A percentile compares a stretch with the other conserved stretches of the same genome.
Conservation (phyloP, 1,139 yeast genomes). For the Suhomyces terraborum region DNA sequence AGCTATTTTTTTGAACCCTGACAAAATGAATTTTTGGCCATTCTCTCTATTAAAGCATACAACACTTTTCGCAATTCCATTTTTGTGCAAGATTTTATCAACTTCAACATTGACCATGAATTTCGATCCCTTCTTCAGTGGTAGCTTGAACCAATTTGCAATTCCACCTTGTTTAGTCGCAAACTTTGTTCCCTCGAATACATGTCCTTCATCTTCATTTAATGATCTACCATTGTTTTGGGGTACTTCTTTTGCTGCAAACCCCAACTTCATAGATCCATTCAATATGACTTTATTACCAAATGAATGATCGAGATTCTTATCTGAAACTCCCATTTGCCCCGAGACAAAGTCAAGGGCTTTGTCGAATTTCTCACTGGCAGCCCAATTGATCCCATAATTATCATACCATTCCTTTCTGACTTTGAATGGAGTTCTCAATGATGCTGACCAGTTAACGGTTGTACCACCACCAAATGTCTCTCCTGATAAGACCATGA, state of each 20-base stretch:
- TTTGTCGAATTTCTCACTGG: slow-evolving; percentile 44
- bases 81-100: slow-evolving; percentile 37
- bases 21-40: slow-evolving; percentile 36
- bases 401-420: slow-evolving; percentile 58
- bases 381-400: slow-evolving; percentile 52
- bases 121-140: slow-evolving; percentile 48
- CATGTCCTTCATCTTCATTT: slow-evolving; percentile 51
- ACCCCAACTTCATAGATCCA: slow-evolving; percentile 51
- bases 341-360: slow-evolving; percentile 51
- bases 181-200: slow-evolving; percentile 52
- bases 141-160: slow-evolving; percentile 56
- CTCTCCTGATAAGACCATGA: slow-evolving; percentile 52
- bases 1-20: slow-evolving; percentile 50
- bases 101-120: slow-evolving; percentile 54
- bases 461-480: slow-evolving; percentile 68
- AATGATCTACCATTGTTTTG: slow-evolving; percentile 54
- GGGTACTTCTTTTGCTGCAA: slow-evolving; percentile 40
- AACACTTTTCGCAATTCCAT: slow-evolving; percentile 50
- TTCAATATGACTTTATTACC: slow-evolving; percentile 49
- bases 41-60: slow-evolving; percentile 34
- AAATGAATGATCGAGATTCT: slow-evolving; percentile 47
- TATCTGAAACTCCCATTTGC: slow-evolving; percentile 52
- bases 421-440: slow-evolving; percentile 54
- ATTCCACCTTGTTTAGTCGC: slow-evolving; percentile 58
- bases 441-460: slow-evolving; percentile 61